phyloP scores from a whole-genome alignment of 768 basidiomycete species.

The Epithele typhae region DNA sequence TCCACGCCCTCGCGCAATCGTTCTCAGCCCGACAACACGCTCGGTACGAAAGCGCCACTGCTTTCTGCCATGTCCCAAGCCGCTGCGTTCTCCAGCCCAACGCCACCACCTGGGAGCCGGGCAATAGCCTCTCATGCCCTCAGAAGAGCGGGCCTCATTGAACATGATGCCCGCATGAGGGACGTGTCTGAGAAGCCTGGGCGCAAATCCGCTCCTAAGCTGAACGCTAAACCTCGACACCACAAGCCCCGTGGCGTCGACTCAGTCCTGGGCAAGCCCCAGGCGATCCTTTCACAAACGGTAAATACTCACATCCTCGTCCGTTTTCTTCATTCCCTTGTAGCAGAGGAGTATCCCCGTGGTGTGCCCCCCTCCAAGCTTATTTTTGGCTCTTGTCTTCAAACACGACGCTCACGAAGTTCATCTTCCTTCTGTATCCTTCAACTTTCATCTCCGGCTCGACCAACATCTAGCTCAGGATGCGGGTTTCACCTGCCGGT shows the following conservation, averaged over 20 bases:
- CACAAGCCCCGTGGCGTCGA: conserved; percentile 62
- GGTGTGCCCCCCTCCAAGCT: conserved; percentile 16
- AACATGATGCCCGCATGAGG: conserved; percentile 71
- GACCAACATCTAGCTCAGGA: conserved; percentile 32
- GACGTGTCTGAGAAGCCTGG: conserved; percentile 67
- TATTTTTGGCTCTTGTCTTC: conserved; percentile 27
- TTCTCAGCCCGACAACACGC: conserved; percentile 5
- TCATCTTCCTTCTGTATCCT: conserved; percentile 28
- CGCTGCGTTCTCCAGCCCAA: conserved; percentile 62
- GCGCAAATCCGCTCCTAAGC: conserved; percentile 62
- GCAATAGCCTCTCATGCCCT: conserved; percentile 58
- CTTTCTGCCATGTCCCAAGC: conserved; percentile 16
- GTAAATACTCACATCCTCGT: conserved; percentile 79
- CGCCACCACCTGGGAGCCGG: conserved; percentile 54
- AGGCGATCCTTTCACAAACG: conserved; percentile 43
- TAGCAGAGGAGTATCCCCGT: conserved; percentile 15
- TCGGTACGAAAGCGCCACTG: conserved; percentile 10
- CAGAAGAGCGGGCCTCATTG: conserved; percentile 70
- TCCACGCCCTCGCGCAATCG: conserved; percentile 8
- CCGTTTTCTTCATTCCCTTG: conserved; percentile 27
- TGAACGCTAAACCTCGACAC: conserved; percentile 42
- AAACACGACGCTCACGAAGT: conserved; percentile 37
- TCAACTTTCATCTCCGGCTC: conserved; percentile 28
- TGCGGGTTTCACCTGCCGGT: background rate
- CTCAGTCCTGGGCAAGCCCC: conserved; percentile 39